Percentiles rank a stretch among this genome's conserved stretches.
phyloP scores from a whole-genome alignment of 495 filamentous ascomycete genomes.

The Coniosporium apollinis region DNA sequence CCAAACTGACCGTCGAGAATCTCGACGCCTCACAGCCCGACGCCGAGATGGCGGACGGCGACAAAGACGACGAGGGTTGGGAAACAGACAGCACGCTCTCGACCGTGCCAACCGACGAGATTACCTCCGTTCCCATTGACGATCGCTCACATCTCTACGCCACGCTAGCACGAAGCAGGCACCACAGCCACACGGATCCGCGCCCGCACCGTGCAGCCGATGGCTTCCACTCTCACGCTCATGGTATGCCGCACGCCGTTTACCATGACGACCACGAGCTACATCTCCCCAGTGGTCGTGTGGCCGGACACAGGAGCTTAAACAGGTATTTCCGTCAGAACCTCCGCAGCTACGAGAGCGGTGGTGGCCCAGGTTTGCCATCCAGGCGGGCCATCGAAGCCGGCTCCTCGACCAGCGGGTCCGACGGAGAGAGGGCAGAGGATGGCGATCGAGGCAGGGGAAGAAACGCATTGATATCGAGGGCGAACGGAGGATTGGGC shows the following conservation, averaged over 20 bases:
- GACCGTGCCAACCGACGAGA: slow-evolving; percentile 61
- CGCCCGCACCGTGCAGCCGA: slow-evolving; percentile 50
- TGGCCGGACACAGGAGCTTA: slow-evolving; percentile 79
- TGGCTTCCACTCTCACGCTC: slow-evolving; percentile 58
- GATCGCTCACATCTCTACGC: slow-evolving; percentile 42
- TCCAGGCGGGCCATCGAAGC: slow-evolving; percentile 19
- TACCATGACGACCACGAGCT: slow-evolving; percentile 87
- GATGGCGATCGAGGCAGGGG: slow-evolving; percentile 31
- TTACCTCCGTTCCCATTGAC: slow-evolving; percentile 54
- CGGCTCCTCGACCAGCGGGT: slow-evolving; percentile 17
- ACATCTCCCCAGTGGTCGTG: slow-evolving; percentile 77
- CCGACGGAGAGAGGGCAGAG: slow-evolving; percentile 31
- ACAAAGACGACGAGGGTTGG: slow-evolving; percentile 56
- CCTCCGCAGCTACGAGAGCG: slow-evolving; percentile 60
- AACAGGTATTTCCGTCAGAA: slow-evolving; percentile 85
- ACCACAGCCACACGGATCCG: slow-evolving; percentile 44
- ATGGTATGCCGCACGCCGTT: slow-evolving; percentile 41
- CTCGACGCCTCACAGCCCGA: slow-evolving; percentile 4
- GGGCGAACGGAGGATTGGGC: slow-evolving; percentile 56
- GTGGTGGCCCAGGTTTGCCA: slow-evolving; percentile 38
- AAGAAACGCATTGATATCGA: slow-evolving; percentile 42
- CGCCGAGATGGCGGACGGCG: slow-evolving; percentile 9
- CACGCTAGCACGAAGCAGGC: slow-evolving; percentile 41
- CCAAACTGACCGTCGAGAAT: slow-evolving; percentile 23
- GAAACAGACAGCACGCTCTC: slow-evolving; percentile 82